Conservation (phyloP, 495 filamentous ascomycete species). For the Cladorrhinum samala region DNA sequence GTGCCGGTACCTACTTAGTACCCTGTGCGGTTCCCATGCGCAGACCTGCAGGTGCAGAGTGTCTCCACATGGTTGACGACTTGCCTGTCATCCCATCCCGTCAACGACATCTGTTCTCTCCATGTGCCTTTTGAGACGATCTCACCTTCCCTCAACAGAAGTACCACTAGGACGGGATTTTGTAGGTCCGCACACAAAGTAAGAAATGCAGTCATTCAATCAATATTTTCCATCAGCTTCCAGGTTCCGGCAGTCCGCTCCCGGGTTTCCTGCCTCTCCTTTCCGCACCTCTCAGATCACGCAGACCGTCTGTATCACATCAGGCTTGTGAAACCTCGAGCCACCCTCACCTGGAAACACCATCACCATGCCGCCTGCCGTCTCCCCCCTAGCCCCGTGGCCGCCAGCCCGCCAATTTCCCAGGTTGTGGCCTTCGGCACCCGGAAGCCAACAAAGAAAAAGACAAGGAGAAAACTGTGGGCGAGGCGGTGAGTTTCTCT, state of each 20-base stretch:
- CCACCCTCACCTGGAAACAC: no score
- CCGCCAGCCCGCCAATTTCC: background rate
- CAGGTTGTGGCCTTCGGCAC: background rate
- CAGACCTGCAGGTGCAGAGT: no score
- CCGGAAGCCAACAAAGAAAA: background rate
- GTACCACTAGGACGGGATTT: background rate
- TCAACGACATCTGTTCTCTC: background rate
- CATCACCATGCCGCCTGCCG: background rate
- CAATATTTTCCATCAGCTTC: background rate
- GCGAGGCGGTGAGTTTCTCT: background rate
- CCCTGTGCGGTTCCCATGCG: no score
- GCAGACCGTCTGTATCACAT: background rate
- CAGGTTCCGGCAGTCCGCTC: background rate
- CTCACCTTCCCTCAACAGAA: background rate
- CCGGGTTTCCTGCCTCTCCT: background rate
- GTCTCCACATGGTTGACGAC: background rate
- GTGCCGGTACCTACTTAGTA: conserved; percentile 1
- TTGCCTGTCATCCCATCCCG: background rate
- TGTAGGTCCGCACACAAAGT: background rate
- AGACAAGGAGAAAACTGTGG: conserved; percentile 11
- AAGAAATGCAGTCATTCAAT: background rate
- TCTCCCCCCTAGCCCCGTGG: background rate
- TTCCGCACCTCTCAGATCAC: conserved; percentile 5
- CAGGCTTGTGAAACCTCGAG: no score
- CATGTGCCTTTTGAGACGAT: background rate